Evolutionary conservation across 257 asterid species (phyloP).

Genomic region (Pogostemon cablin): DNA sequence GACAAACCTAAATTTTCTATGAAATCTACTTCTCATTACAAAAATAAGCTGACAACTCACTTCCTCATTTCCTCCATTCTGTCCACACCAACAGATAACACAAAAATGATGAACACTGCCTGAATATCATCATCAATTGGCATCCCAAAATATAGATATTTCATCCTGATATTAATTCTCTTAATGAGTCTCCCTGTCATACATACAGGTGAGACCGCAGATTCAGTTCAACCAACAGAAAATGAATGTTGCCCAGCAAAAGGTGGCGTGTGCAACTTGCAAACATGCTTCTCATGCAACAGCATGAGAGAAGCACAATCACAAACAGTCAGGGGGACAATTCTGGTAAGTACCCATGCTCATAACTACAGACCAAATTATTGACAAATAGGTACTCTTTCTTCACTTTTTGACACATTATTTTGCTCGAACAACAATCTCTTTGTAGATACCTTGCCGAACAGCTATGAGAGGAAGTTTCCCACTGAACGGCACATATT

Average conservation of each 20-base stretch:
- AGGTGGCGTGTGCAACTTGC: conserved; percentile 51
- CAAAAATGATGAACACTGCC: conserved; percentile 5
- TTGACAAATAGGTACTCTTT: not conserved
- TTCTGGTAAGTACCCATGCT: conserved; percentile 56
- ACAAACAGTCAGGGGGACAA: conserved; percentile 72
- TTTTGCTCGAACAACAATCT: conserved; percentile 25
- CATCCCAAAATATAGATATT: conserved; percentile 6
- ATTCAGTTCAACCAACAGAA: conserved; percentile 62
- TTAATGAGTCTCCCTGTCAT: conserved; percentile 11
- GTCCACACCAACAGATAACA: conserved; percentile 20
- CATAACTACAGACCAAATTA: conserved; percentile 13
- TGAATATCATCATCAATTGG: not conserved
- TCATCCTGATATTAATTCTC: conserved; percentile 4
- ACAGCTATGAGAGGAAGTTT: conserved; percentile 89
- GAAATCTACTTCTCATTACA: not conserved
- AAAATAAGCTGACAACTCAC: not conserved
- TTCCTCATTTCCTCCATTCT: conserved; percentile 13
- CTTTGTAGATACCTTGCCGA: conserved; percentile 74
- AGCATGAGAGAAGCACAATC: conserved; percentile 58
- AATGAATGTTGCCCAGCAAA: conserved; percentile 45
- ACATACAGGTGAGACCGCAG: conserved; percentile 65
- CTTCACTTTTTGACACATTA: not conserved
- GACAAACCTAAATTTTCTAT: conserved; percentile 4
- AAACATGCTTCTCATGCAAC: conserved; percentile 56
- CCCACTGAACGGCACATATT: conserved; percentile 88